Base-by-base conservation (phyloP, 2,329 filamentous ascomycete species). In the Acephala macrosclerotiorum region DNA sequence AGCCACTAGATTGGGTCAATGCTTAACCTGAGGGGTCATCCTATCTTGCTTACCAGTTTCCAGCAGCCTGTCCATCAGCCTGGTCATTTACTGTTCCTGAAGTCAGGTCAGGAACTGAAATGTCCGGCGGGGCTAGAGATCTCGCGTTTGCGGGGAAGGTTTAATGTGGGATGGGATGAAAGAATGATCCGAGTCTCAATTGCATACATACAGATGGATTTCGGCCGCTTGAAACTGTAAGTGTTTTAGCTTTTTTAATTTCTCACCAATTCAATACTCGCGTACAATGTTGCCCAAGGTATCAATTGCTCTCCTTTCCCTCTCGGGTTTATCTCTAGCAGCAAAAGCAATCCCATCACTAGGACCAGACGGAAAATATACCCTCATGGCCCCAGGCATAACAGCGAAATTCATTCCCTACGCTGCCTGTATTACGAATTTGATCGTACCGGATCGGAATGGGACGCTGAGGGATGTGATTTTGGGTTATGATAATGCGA, bases 401-500 rank as follows among this genome's bases (percentile, higher is more conserved):
- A 87, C 18, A 79, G 84, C 65, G 11, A 71, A 72, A 61, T 93
- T 93, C 77, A 89, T 93, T 55, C 83, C 89, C 1, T 93, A 93
- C 74, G 91, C 90, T 66, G 91, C 91, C 11, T 87, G 87, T 67
- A 85, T 94, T 73, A 85, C 89, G 65, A 90, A 93, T 75, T 80
- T 94, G 58, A 81, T 91, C 75, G 83, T 94, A 75, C 83, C 85
- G 33, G 87, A 89, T 76, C 87, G 86, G 71, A 80, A 87, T 62
- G 87, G 87, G 63, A 79, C 86, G 22, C 84, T 87, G 71, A 82
- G 89, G 58, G 91, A 94, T 74, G 81, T 94, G 61, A 87, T 94
- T 1, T 84, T 86, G 59, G 91, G 91, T 57, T 93, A 89, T 74
- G 91, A 93, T 80, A 92, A 93, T 75, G 90, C 91, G 58, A 86